Evolutionary conservation across 2,329 filamentous ascomycete species (phyloP), one percentile per base, ranked within the genome.

Genomic region (Colletotrichum sp.): DNA sequence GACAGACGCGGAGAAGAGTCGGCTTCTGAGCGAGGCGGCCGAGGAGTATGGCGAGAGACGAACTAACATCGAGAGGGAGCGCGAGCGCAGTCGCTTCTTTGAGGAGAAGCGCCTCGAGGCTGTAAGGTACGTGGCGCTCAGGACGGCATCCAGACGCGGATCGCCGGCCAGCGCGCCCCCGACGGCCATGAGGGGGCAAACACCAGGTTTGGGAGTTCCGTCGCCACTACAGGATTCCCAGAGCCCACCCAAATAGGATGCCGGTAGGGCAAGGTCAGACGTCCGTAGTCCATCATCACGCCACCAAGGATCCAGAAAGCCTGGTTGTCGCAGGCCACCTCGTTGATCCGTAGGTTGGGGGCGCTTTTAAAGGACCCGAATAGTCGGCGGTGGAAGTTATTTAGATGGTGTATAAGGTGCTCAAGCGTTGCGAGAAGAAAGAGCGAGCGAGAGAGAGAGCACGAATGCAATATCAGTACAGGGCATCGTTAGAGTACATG

Each of bases 41-140:
- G 80, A 82, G 12, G 90, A 92, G 55, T 81, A 86, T 21, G 80
- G 84, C 8, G 82, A 85, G 72, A 87, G 90, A 26, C 79, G 75
- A n/a, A 80, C 83, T 62, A 83, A 72, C 6, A 82, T 90, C 49
- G 85, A 86, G 16, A 79, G 82, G 34, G 90, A 92, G 81, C 83
- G 89, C 34, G 85, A 88, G 75, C 86, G 88, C 65, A 91, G 89
- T 70, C 84, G 84, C 8, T 75, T 81, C 2, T 92, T 92, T 78
- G 90, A 92, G 80, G 76, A 80, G 69, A 87, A 81, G 77, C 86
- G 90, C 57, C 83, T 83, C 55, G 87, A 89, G 76, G 89, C 89
- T 4, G 81, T 87, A 24, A 83, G 83, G 24, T 84, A 84, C 55
- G 77, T 90, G 30, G 80, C 75, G 32, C 49, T 69, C 18, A 72